phyloP scores from a whole-genome alignment of 1,139 yeast species.

The Yamadazyma buinensis region DNA sequence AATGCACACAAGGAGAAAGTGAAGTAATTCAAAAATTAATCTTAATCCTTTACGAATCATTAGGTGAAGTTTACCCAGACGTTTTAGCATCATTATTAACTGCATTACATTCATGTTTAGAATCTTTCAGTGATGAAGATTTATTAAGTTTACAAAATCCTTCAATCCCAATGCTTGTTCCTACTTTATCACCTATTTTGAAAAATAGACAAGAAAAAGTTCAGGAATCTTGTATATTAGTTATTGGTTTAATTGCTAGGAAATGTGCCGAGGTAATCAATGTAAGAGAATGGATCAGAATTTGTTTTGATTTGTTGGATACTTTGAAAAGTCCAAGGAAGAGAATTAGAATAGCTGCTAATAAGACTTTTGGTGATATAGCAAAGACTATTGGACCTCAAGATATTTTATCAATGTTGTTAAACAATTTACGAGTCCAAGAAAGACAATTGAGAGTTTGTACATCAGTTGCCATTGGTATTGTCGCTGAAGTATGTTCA shows the following conservation, averaged over 20 bases:
- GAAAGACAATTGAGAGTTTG: slow-evolving; percentile 96
- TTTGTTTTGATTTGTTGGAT: slow-evolving; percentile 86
- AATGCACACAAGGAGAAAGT: slow-evolving; percentile 51
- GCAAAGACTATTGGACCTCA: slow-evolving; percentile 96
- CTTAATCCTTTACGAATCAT: slow-evolving; percentile 77
- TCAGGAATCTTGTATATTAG: slow-evolving; percentile 75
- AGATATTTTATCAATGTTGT: slow-evolving; percentile 80
- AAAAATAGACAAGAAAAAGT: slow-evolving; percentile 90
- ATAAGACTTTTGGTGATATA: slow-evolving; percentile 85
- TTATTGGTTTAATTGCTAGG: slow-evolving; percentile 81
- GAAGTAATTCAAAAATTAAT: slow-evolving; percentile 65
- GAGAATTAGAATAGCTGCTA: slow-evolving; percentile 79
- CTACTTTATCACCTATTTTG: slow-evolving; percentile 87
- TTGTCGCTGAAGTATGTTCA: slow-evolving; percentile 89
- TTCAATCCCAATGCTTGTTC: slow-evolving; percentile 76
- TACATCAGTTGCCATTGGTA: slow-evolving; percentile 97
- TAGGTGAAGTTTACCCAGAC: slow-evolving; percentile 95
- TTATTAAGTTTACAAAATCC: slow-evolving; percentile 66
- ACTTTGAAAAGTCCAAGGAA: slow-evolving; percentile 84
- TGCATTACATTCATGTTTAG: slow-evolving; percentile 54
- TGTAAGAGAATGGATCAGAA: slow-evolving; percentile 97
- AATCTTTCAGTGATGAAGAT: slow-evolving; percentile 39
- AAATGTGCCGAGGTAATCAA: slow-evolving; percentile 83
- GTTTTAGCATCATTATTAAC: slow-evolving; percentile 82
- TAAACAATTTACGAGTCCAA: slow-evolving; percentile 84